Base-by-base conservation (phyloP, 805 yeast genomes). In the Kodamaea neixiangensis region DNA sequence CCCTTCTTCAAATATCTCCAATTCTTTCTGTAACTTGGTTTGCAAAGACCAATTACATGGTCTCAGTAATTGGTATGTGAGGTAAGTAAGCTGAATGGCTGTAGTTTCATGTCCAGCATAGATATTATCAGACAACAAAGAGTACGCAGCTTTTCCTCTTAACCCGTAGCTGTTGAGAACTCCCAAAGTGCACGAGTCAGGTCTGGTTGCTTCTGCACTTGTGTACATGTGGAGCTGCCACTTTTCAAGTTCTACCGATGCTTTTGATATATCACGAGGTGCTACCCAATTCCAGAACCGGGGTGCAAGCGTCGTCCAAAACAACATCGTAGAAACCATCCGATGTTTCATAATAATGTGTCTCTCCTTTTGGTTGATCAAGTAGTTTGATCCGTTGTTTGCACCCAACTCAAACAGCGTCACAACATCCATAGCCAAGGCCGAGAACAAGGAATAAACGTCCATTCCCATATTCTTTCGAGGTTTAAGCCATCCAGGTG, bases 41-140 rank as follows among this genome's bases (percentile, higher is more conserved):
- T 86, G 92, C 55, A 79, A 71, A 14, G 65, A 61, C 5, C 57
- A 52, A 55, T 81, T 69, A 11, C 64, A 62, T 0, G 82, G 82
- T 51, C 81, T 68, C 2, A 88, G 82, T 34, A 85, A 61, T 59
- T 83, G 83, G 69, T 80, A 85, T 17, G 80, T 71, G 47, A 81
- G 65, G 61, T 79, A 86, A 0, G 88, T 72, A 51, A 86, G 62
- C n/a, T 84, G 82, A 5, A 82, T 75, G 0, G 87, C 89, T 9
- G 65, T 85, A 4, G 92, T 86, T 60, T 85, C 87, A 61, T 86
- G 91, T 2, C 92, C 92, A 0, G 92, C 92, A 43, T 86, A 85
- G 35, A 85, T 75, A 61, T 86, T 89, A 59, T 86, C 92, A 42
- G 79, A 65, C 15, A 74, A 54, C 51, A 73, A 70, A 0, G 76